A percentile compares a stretch with the other conserved stretches of the same genome.
Conservation (phyloP, 2,329 filamentous ascomycete species). For the Sporothrix sp. region DNA sequence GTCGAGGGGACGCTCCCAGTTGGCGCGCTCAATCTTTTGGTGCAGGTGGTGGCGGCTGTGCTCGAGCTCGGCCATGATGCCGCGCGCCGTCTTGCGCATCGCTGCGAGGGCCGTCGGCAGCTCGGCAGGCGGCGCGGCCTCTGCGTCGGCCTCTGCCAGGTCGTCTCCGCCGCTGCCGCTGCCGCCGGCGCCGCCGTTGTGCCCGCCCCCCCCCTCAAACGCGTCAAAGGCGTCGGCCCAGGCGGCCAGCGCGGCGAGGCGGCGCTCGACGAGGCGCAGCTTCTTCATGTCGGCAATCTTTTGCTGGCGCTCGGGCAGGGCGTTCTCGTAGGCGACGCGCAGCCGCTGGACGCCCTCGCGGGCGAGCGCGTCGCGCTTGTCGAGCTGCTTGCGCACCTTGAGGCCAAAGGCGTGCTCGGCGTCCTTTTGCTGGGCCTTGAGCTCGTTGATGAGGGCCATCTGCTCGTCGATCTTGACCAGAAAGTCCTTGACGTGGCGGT, state of each 20-base stretch:
- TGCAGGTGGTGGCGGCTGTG: slow-evolving; percentile 84
- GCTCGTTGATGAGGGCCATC: slow-evolving; percentile 90
- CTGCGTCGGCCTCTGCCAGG: slow-evolving; percentile 29
- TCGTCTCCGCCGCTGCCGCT: slow-evolving; percentile 57
- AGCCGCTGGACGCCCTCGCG: slow-evolving; percentile 74
- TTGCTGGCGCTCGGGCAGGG: slow-evolving; percentile 66
- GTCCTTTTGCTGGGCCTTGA: slow-evolving; percentile 87
- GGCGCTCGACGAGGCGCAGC: slow-evolving; percentile 69
- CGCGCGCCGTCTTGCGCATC: slow-evolving; percentile 80
- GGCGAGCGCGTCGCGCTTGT: slow-evolving; percentile 67
- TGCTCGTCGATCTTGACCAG: slow-evolving; percentile 99
- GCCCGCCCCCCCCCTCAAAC: too few relatives aligned
- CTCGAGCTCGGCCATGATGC: slow-evolving; percentile 82
- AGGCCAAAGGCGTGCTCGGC: slow-evolving; percentile 70
- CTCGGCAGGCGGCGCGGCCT: slow-evolving; percentile 19
- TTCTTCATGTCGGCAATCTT: slow-evolving; percentile 71
- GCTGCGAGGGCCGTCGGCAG: slow-evolving; percentile 60
- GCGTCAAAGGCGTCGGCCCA: slow-evolving; percentile 91
- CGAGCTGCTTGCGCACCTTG: slow-evolving; percentile 84
- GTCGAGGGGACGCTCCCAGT: slow-evolving; percentile 82
- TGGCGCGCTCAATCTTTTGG: slow-evolving; percentile 66
- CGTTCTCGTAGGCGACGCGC: slow-evolving; percentile 74
- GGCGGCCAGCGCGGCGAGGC: slow-evolving; percentile 75
- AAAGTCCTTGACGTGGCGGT: slow-evolving; percentile 98
- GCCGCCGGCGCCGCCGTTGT: too few relatives aligned